These are phyloP conservation scores for Diutina pseudorugosa DNA, from an alignment of 1,139 yeast genomes.

Conservation along the genomic window DNA sequence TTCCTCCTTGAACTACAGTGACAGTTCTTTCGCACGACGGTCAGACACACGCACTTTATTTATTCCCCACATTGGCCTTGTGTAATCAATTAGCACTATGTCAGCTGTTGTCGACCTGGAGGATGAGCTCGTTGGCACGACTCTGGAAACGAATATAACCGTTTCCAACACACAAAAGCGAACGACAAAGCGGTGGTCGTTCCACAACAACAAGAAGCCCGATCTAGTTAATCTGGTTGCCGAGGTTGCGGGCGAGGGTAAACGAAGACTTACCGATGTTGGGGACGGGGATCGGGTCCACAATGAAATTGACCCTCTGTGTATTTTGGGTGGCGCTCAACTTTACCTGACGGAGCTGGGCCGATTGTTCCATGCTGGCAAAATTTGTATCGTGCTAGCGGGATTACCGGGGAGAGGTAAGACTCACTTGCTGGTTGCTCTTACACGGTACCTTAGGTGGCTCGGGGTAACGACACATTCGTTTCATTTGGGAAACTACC, in stretches of 20 bases:
- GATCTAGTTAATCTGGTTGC: conserved; percentile 23
- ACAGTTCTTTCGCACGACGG: not conserved
- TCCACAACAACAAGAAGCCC: conserved; percentile 25
- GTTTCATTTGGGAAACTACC: conserved; percentile 87
- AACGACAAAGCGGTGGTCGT: conserved; percentile 34
- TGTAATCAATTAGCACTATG: not conserved
- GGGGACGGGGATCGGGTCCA: conserved; percentile 44
- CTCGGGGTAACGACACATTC: conserved; percentile 87
- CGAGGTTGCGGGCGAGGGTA: conserved; percentile 9
- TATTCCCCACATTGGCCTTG: not conserved
- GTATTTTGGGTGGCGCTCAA: conserved; percentile 65
- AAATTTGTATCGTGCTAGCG: conserved; percentile 75
- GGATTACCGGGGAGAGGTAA: conserved; percentile 97
- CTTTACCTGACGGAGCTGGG: conserved; percentile 86
- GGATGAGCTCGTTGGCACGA: not conserved
- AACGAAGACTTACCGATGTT: conserved; percentile 29
- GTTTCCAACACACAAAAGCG: conserved; percentile 11
- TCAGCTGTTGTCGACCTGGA: not conserved
- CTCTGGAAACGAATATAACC: not conserved
- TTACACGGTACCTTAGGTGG: conserved; percentile 89
- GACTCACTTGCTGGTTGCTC: conserved; percentile 82
- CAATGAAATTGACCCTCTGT: conserved; percentile 34
- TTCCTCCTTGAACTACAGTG: not conserved
- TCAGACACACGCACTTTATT: not conserved
- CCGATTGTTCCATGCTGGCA: conserved; percentile 88